Percentiles rank a stretch among this genome's conserved stretches.
These are phyloP conservation scores for Aphanomyces astaci DNA, from an alignment of 352 stramenopile species.

Conservation along the genomic window DNA sequence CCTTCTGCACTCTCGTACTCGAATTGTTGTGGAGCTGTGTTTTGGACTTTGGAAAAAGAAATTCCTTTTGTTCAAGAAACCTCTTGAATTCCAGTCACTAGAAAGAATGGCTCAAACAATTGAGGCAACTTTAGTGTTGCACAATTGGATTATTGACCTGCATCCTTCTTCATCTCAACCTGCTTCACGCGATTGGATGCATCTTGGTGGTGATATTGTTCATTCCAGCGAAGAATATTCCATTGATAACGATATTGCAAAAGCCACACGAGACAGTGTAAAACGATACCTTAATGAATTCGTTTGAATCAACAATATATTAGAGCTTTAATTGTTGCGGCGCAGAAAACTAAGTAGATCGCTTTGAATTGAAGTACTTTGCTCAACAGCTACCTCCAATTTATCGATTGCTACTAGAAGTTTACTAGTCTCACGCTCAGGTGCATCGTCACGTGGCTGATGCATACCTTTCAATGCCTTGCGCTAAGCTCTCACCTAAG, in stretches of 20 bases:
- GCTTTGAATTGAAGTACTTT: not conserved
- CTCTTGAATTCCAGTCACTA: not conserved
- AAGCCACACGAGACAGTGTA: not conserved
- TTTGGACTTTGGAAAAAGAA: not conserved
- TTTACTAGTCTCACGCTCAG: not conserved
- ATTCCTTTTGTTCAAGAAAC: not conserved
- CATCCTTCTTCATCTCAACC: not conserved
- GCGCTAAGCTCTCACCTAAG: not conserved
- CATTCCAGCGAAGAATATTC: not conserved
- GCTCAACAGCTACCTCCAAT: not conserved
- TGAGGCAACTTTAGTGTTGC: not conserved
- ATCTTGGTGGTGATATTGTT: not conserved
- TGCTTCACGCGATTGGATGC: not conserved
- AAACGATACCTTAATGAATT: conserved; percentile 1
- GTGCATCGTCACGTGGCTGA: not conserved
- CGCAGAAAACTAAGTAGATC: not conserved
- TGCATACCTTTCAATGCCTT: conserved; percentile 1
- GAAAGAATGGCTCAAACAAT: not conserved
- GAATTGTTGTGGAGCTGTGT: conserved; percentile 1
- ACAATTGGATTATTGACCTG: not conserved
- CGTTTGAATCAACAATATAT: not conserved
- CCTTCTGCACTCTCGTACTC: conserved; percentile 1
- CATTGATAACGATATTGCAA: not conserved
- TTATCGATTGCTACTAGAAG: not conserved
- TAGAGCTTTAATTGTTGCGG: not conserved